phyloP scores from a whole-genome alignment of 108 stramenopile genomes.

The Cyclotella choctawhatcheeana region DNA sequence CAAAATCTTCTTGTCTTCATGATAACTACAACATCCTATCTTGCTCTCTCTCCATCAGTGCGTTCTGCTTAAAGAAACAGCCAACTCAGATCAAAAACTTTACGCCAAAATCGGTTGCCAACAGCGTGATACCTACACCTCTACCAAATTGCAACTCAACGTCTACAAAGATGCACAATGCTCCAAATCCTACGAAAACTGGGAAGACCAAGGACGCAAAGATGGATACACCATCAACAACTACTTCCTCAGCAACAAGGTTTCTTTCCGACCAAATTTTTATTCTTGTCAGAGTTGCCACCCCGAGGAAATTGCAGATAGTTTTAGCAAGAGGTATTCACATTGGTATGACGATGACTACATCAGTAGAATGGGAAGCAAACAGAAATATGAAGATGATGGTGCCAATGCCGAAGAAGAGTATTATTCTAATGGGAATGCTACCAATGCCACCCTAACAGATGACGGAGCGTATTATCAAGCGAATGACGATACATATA shows the following conservation, averaged over 20 bases:
- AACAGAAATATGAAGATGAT: slow-evolving; percentile 48
- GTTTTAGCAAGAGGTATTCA: slow-evolving; percentile 70
- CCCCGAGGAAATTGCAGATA: slow-evolving; percentile 64
- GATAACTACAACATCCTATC: slow-evolving; percentile 4
- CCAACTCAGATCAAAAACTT: slow-evolving; percentile 48
- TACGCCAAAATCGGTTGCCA: slow-evolving; percentile 92
- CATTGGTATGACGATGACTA: slow-evolving; percentile 89
- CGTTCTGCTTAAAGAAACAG: slow-evolving; percentile 66
- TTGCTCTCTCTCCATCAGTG: slow-evolving; percentile 56
- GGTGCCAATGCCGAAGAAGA: slow-evolving; percentile 31
- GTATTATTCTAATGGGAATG: slow-evolving; percentile 41
- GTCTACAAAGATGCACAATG: slow-evolving; percentile 82
- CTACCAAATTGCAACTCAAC: slow-evolving; percentile 79
- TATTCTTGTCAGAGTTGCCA: slow-evolving; percentile 74
- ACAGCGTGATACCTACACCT: slow-evolving; percentile 82
- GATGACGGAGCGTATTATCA: slow-evolving; percentile 54
- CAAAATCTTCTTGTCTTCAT: too few species aligned
- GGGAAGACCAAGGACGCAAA: slow-evolving; percentile 56
- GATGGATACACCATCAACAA: slow-evolving; percentile 78
- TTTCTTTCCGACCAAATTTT: slow-evolving; percentile 83
- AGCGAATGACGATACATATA: slow-evolving; percentile 41
- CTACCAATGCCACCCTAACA: slow-evolving; percentile 36
- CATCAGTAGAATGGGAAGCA: slow-evolving; percentile 63
- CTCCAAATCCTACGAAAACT: slow-evolving; percentile 51
- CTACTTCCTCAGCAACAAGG: slow-evolving; percentile 62